phyloP scores from a whole-genome alignment of 805 yeast genomes.

The Candida manassasensis region DNA sequence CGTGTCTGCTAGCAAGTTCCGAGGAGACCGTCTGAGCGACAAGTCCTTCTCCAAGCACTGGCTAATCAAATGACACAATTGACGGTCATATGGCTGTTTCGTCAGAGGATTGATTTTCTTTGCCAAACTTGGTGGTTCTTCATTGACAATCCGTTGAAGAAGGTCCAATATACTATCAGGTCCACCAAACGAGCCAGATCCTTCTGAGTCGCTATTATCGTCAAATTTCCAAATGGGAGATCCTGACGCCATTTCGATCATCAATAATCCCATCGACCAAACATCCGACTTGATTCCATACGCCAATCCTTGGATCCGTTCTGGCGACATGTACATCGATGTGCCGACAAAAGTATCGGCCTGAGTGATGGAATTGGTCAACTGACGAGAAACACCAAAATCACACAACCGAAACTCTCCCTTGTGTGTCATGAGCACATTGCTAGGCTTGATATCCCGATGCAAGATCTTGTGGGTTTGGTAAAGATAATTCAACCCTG shows the following conservation, averaged over 20 bases:
- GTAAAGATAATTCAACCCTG: conserved; percentile 79
- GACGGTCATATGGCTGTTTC: conserved; percentile 32
- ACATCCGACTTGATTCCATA: conserved; percentile 95
- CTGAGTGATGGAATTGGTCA: conserved; percentile 75
- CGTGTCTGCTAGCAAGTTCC: conserved; percentile 49
- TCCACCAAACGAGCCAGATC: conserved; percentile 20
- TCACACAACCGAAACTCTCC: conserved; percentile 93
- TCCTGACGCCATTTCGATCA: conserved; percentile 86
- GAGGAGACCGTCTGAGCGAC: conserved; percentile 62
- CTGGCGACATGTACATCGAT: conserved; percentile 95
- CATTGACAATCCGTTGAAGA: conserved; percentile 89
- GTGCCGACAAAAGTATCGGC: conserved; percentile 99
- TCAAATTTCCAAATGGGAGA: conserved; percentile 69
- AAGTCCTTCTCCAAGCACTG: conserved; percentile 72
- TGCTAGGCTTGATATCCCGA: conserved; percentile 93
- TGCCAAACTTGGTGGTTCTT: conserved; percentile 71
- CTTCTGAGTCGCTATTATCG: conserved; percentile 16
- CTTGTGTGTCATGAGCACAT: conserved; percentile 77
- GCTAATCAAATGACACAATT: conserved; percentile 64
- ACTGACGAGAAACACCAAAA: conserved; percentile 91
- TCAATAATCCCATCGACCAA: conserved; percentile 92
- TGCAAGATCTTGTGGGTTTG: conserved; percentile 85
- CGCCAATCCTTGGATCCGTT: conserved; percentile 89
- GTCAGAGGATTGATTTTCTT: conserved; percentile 28
- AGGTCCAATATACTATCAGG: conserved; percentile 90